Evolutionary conservation across 768 basidiomycete species (phyloP).

Genomic region (Trichaptum fuscoviolaceum): DNA sequence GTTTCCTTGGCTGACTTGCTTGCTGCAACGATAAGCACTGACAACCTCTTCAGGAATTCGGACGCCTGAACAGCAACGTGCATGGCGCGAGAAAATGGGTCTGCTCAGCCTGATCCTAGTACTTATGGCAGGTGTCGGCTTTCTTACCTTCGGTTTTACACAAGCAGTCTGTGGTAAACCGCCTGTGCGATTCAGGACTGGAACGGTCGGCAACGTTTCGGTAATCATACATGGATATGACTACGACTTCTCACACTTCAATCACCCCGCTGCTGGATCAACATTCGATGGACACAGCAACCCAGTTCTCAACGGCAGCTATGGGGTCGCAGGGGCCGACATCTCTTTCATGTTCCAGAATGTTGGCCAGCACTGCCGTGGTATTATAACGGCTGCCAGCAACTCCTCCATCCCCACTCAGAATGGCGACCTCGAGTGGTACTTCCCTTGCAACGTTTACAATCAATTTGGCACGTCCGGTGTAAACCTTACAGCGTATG

Average conservation of each 20-base stretch:
- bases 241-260: slow-evolving; percentile 86
- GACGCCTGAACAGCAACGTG: slow-evolving; percentile 89
- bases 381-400: slow-evolving; percentile 64
- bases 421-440: slow-evolving; percentile 75
- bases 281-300: slow-evolving; percentile 77
- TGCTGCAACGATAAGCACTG: slow-evolving; percentile 6
- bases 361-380: slow-evolving; percentile 76
- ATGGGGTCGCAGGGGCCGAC: slow-evolving; percentile 81
- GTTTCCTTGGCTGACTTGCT: slow-evolving; percentile 1
- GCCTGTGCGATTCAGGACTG: slow-evolving; percentile 76
- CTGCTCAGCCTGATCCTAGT: slow-evolving; percentile 70
- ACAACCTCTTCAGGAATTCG: slow-evolving; percentile 55
- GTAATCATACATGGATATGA: slow-evolving; percentile 93
- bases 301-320: slow-evolving; percentile 74
- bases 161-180: slow-evolving; percentile 88
- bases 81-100: slow-evolving; percentile 99
- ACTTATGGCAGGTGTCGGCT: slow-evolving; percentile 95
- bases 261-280: slow-evolving; percentile 66
- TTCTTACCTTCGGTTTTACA: slow-evolving; percentile 98
- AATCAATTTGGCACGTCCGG: slow-evolving; percentile 60
- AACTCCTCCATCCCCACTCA: slow-evolving; percentile 67
- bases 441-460: slow-evolving; percentile 95
- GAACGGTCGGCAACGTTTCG: slow-evolving; percentile 52
- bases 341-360: slow-evolving; percentile 95
- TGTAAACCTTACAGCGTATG: slow-evolving; percentile 69